These are phyloP conservation scores for Biscogniauxia sp. DNA, from an alignment of 2,329 filamentous ascomycete species.

Conservation along the genomic window DNA sequence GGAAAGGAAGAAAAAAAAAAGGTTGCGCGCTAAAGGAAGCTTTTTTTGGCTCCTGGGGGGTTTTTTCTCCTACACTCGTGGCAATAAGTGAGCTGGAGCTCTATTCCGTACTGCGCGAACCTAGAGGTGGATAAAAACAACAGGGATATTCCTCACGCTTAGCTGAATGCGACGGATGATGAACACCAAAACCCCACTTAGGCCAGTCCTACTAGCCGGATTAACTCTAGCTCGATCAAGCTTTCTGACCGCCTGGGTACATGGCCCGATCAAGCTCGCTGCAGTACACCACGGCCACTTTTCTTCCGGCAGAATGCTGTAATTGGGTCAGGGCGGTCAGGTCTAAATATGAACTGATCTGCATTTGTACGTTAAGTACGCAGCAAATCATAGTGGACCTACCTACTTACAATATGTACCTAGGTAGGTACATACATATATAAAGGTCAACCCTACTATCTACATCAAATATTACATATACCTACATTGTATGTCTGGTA, in stretches of 20 bases:
- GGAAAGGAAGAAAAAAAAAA: conserved; percentile 1
- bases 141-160: background rate
- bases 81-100: background rate
- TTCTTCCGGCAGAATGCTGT: conserved; percentile 13
- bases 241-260: conserved; percentile 10
- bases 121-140: background rate
- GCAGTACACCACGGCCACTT: background rate
- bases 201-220: background rate
- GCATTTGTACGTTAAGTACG: conserved; percentile 1
- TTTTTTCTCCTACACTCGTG: background rate
- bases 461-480: too few species aligned
- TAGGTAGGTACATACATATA: too few species aligned
- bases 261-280: conserved; percentile 3
- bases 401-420: too few species aligned
- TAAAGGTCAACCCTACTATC: too few species aligned
- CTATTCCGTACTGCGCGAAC: background rate
- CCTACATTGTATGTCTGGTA: too few species aligned
- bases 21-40: conserved; percentile 1
- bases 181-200: background rate
- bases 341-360: conserved; percentile 4
- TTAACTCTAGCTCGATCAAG: background rate
- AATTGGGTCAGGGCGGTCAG: conserved; percentile 8
- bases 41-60: background rate
- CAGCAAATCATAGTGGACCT: conserved; percentile 1
- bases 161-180: background rate